phyloP scores from a whole-genome alignment of 108 stramenopile genomes.

The Fragilariopsis cylindrus region DNA sequence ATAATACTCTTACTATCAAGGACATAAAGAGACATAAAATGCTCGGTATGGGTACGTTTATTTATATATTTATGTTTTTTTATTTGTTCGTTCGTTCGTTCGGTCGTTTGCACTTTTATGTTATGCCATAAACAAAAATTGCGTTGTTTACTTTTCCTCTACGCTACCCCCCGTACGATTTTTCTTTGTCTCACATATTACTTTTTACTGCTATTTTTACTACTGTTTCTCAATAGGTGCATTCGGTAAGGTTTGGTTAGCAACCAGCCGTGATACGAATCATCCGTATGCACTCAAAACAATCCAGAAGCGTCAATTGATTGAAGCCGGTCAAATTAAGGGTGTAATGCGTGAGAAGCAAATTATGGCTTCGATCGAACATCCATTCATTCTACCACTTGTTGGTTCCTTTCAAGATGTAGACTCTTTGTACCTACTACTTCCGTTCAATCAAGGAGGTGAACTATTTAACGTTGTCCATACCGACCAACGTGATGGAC shows the following conservation, averaged over 20 bases:
- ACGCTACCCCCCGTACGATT: background rate
- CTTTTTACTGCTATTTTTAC: background rate
- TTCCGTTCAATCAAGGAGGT: conserved; percentile 85
- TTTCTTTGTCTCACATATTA: background rate
- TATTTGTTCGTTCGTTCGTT: background rate
- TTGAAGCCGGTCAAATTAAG: conserved; percentile 84
- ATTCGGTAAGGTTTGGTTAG: conserved; percentile 93
- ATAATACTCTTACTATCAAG: conserved; percentile 39
- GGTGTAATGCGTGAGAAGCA: conserved; percentile 95
- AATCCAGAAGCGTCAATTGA: conserved; percentile 83
- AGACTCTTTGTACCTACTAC: conserved; percentile 83
- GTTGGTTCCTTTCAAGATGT: conserved; percentile 87
- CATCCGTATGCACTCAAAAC: conserved; percentile 92
- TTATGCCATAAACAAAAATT: too few relatives aligned
- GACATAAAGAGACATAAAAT: conserved; percentile 73
- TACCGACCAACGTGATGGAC: conserved; percentile 49
- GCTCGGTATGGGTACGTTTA: conserved; percentile 71
- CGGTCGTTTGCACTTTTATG: too few relatives aligned
- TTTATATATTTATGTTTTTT: background rate
- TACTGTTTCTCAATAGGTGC: conserved; percentile 41
- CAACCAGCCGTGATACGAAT: conserved; percentile 43
- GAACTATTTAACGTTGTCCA: conserved; percentile 82
- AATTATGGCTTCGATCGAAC: conserved; percentile 87
- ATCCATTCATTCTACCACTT: conserved; percentile 91
- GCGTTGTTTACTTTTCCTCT: too few relatives aligned